A percentile compares a stretch with the other conserved stretches of the same genome.
These are phyloP conservation scores for Metschnikowia kunwiensis DNA, from an alignment of 805 yeast genomes.

Conservation along the genomic window DNA sequence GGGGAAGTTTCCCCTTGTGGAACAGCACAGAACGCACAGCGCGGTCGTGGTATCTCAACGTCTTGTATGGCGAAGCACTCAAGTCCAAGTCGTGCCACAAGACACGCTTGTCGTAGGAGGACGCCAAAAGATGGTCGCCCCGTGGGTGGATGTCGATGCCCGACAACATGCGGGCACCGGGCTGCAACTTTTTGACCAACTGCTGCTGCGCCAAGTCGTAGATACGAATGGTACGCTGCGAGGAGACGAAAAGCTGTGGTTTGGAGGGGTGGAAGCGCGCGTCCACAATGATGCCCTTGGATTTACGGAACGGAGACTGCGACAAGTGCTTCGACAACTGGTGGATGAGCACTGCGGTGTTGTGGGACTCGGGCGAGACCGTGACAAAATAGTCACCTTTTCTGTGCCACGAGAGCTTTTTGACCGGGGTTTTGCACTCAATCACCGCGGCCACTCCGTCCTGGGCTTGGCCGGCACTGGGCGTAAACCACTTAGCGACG, in stretches of 20 bases:
- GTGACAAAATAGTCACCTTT: slow-evolving; percentile 96
- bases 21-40: slow-evolving; percentile 87
- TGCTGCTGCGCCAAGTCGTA: slow-evolving; percentile 88
- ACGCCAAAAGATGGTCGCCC: slow-evolving; percentile 91
- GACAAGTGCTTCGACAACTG: slow-evolving; percentile 92
- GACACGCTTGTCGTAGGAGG: slow-evolving; percentile 91
- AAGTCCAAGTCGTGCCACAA: slow-evolving; percentile 97
- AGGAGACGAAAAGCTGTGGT: slow-evolving; percentile 90
- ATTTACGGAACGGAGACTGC: slow-evolving; percentile 91
- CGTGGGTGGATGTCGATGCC: slow-evolving; percentile 91
- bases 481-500: slow-evolving; percentile 81
- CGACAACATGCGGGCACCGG: slow-evolving; percentile 95
- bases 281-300: slow-evolving; percentile 92
- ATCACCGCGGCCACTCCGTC: slow-evolving; percentile 74
- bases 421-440: slow-evolving; percentile 62
- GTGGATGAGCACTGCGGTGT: slow-evolving; percentile 87
- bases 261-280: slow-evolving; percentile 96
- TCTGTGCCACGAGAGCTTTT: slow-evolving; percentile 90
- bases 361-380: slow-evolving; percentile 90
- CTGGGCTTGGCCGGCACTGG: slow-evolving; percentile 54
- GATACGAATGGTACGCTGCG: slow-evolving; percentile 87
- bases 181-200: slow-evolving; percentile 77
- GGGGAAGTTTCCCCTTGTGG: slow-evolving; percentile 82
- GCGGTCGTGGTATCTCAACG: slow-evolving; percentile 88
- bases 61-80: slow-evolving; percentile 86